Base-by-base conservation (phyloP, 306 rosid genomes). In the Senna siamea region DNA sequence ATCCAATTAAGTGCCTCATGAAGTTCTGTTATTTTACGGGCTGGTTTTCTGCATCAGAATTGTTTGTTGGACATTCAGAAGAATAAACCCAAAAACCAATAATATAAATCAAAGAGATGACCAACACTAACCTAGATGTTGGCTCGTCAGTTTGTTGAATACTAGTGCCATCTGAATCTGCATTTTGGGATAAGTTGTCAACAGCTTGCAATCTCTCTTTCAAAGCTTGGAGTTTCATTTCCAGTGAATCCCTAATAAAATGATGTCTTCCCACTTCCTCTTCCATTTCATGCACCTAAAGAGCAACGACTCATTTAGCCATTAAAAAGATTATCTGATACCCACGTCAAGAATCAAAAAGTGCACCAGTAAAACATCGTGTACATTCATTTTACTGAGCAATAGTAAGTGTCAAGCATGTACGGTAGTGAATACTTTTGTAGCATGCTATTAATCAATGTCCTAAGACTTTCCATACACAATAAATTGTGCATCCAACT, bases 211-310 rank as follows among this genome's bases (percentile, higher is more conserved):
- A 66, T 80, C 93, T 89, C 82, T 81, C 85, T 74, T 85, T 84
- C 74, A 94, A 84, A 69, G 85, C 75, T 70, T 88, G 89, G 61
- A 88, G 92, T 78, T 94, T 96, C 78, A 72, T 65, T 78, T 90
- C 96, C 9, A 94, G 86, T 9, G 97, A 86, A 67, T 89, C 93
- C 84, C 85, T 88, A 70, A 85, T 87, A 59, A 80, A 75, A 61
- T 87, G 94, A 79, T 91, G 89, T 67, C 87, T 84, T 80, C 83
- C 91, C 35, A 89, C 97, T 83, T 91, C 97, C 72, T 83, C 89
- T 83, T 91, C 84, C 98, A 94, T 88, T 80, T 89, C 97, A 81
- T 74, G 70, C 64, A 87, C 97, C 98, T 89, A 78, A 46, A 75
- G 75, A 52, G 52, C 69, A 78, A 62, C 46, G 66, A 56, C 30